These are phyloP conservation scores for Bifiguratus adelaidae DNA, from an alignment of 192 early-diverging fungal species.

Conservation along the genomic window DNA sequence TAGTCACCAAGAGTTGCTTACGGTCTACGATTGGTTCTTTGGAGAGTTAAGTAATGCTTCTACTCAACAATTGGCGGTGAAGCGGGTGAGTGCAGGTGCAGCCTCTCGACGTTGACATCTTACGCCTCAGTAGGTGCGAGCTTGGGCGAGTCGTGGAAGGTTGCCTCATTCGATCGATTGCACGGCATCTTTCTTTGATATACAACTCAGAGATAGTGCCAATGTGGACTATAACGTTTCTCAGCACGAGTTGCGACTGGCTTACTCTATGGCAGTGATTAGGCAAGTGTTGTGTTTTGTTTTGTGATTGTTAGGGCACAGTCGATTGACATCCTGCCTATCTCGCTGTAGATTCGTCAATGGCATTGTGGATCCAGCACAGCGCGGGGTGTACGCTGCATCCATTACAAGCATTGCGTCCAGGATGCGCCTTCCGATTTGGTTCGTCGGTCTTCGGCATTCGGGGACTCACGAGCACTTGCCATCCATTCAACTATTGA, in stretches of 20 bases:
- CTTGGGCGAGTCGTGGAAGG: conserved; percentile 59
- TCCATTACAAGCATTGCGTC: conserved; percentile 38
- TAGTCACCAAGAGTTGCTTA: conserved; percentile 38
- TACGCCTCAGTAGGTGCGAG: conserved; percentile 35
- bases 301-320: not conserved
- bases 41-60: conserved; percentile 7
- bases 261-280: conserved; percentile 32
- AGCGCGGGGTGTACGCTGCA: conserved; percentile 37
- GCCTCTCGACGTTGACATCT: not conserved
- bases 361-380: conserved; percentile 44
- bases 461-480: conserved; percentile 52
- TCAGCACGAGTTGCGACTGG: conserved; percentile 32
- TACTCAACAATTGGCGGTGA: conserved; percentile 28
- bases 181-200: conserved; percentile 50
- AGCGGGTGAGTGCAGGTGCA: conserved; percentile 28
- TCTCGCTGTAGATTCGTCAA: conserved; percentile 39
- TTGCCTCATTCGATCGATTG: conserved; percentile 56
- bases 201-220: conserved; percentile 34
- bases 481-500: conserved; percentile 40
- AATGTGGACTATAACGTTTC: conserved; percentile 1
- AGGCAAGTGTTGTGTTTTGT: conserved; percentile 7
- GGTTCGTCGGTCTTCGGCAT: conserved; percentile 62
- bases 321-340: conserved; percentile 3
- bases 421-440: conserved; percentile 41
- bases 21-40: conserved; percentile 45